Evolutionary conservation across 1,284 basidiomycete genomes (phyloP), one percentile per base, ranked within the genome.

Genomic region (Rhodotorula mucilaginosa): DNA sequence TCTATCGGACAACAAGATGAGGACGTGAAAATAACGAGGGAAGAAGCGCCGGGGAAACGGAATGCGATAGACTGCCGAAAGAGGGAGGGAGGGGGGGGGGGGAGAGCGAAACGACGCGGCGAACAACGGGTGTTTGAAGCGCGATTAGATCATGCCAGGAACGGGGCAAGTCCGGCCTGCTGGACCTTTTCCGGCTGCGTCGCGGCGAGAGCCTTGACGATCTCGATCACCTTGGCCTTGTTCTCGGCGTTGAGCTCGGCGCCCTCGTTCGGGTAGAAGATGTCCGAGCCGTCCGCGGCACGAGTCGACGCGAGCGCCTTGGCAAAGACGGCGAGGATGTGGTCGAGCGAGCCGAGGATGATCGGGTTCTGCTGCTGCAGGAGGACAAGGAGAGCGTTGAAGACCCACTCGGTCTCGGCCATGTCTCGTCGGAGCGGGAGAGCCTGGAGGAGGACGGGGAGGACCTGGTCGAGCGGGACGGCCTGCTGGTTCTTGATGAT

Each of bases 381-480:
- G 63, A 99, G 85, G 75, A 89, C 85, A 87, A 99, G 94, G 79
- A 99, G 85, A 39, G 91, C 90, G 59, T 88, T 87, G 87, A 97
- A 96, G 39, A 73, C 73, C 52, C 61, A 67, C 59, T 73, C 70
- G 12, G 71, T 72, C 74, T 77, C 76, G 69, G 75, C 75, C 61
- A 69, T 75, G 68, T 77, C 76, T 26, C 71, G 66, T 44, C 72
- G 64, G 26, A 99, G 84, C 6, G 96, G 96, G 58, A 99, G 85
- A 57, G 90, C 89, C 49, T 85, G 85, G 71, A 97, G 84, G 79
- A 98, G 87, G 67, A 93, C 85, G 1, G 93, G 92, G 44, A 98
- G 85, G 44, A 80, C 79, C 81, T 92, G 89, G 70, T 95, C 93
- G 58, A 99, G 86, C 31, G 97, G 97, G 34, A 99, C 83, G 7